Percentiles rank a stretch among this genome's conserved stretches.
These are phyloP conservation scores for Zygoascus ofunaensis DNA, from an alignment of 805 yeast species.

Conservation along the genomic window DNA sequence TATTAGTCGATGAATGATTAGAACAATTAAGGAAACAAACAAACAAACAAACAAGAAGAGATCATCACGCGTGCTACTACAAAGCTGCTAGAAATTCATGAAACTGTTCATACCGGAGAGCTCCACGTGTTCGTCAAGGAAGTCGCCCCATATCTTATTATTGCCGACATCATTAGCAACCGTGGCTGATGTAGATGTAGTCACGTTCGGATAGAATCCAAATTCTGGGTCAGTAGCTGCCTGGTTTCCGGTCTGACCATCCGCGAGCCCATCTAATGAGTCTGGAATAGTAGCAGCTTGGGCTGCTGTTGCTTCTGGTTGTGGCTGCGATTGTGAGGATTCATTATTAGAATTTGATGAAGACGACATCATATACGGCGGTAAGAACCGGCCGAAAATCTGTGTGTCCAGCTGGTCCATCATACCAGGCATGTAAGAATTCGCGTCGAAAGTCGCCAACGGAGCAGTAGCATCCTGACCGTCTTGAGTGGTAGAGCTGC, in stretches of 20 bases:
- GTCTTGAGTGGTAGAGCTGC: slow-evolving; percentile 1
- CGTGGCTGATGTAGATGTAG: background rate
- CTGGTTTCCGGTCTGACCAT: no score
- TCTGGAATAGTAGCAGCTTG: background rate
- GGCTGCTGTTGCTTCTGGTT: background rate
- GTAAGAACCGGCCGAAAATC: slow-evolving; percentile 72
- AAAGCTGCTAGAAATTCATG: no score
- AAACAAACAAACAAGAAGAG: no score
- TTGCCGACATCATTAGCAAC: slow-evolving; percentile 5
- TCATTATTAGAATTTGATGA: background rate
- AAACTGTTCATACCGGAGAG: slow-evolving; percentile 18
- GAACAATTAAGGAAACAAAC: no score
- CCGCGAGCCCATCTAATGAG: no score
- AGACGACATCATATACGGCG: slow-evolving; percentile 63
- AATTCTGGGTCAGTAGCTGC: no score
- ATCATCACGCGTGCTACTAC: no score
- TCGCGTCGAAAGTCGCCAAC: background rate
- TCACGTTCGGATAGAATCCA: background rate
- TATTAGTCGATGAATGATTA: no score
- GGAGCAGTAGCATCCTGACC: slow-evolving; percentile 3
- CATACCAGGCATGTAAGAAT: slow-evolving; percentile 61
- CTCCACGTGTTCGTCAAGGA: slow-evolving; percentile 16
- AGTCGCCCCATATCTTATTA: slow-evolving; percentile 20
- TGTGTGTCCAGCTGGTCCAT: slow-evolving; percentile 81
- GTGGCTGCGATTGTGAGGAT: background rate